Evolutionary conservation across 192 early-diverging fungal genomes (phyloP).

Genomic region (Backusella sp.): DNA sequence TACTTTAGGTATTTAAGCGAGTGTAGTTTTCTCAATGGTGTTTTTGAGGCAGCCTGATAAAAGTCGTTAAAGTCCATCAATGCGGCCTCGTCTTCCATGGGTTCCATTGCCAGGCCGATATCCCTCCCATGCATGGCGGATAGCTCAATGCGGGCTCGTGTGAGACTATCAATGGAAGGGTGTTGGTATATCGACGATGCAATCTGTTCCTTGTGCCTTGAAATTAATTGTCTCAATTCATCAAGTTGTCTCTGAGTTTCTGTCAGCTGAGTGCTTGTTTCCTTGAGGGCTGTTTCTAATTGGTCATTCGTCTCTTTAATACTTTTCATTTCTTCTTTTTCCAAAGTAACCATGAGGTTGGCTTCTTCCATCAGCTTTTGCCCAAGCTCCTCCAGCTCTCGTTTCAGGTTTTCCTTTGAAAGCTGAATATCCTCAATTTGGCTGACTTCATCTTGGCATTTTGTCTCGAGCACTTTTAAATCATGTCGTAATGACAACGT

Average conservation of each 20-base stretch:
- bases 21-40: slow-evolving; percentile 72
- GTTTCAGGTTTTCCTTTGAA: slow-evolving; percentile 83
- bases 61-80: slow-evolving; percentile 90
- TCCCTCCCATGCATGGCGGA: slow-evolving; percentile 13
- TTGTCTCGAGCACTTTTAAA: slow-evolving; percentile 63
- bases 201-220: slow-evolving; percentile 41
- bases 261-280: slow-evolving; percentile 54
- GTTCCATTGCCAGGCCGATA: slow-evolving; percentile 34
- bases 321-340: slow-evolving; percentile 56
- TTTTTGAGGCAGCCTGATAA: slow-evolving; percentile 57
- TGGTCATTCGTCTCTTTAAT: slow-evolving; percentile 42
- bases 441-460: slow-evolving; percentile 75
- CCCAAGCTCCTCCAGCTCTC: slow-evolving; percentile 90
- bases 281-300: slow-evolving; percentile 57
- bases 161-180: slow-evolving; percentile 29
- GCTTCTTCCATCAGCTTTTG: slow-evolving; percentile 91
- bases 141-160: slow-evolving; percentile 36
- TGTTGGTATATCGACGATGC: slow-evolving; percentile 7
- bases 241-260: slow-evolving; percentile 74
- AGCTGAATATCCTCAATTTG: slow-evolving; percentile 79
- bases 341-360: slow-evolving; percentile 79
- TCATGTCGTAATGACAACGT: slow-evolving; percentile 59
- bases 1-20: slow-evolving; percentile 81
- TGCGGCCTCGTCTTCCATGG: slow-evolving; percentile 62
- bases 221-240: slow-evolving; percentile 59